These are phyloP conservation scores for Tylopilus plumbeoviolaceoides DNA, from an alignment of 768 basidiomycete genomes.

Conservation along the genomic window DNA sequence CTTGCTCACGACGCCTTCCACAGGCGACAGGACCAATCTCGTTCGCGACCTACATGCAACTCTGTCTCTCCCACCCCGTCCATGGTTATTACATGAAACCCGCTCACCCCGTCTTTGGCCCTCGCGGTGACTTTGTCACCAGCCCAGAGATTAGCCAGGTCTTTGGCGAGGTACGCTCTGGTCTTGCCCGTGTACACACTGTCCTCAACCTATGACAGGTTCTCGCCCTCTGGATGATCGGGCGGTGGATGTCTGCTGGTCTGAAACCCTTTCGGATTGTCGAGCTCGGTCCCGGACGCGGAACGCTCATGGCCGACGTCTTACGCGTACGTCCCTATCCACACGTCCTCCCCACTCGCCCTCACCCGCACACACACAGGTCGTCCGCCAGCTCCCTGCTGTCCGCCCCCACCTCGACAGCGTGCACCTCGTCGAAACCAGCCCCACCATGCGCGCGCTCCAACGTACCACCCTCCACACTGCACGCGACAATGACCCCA, in stretches of 20 bases:
- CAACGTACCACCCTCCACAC: conserved; percentile 52
- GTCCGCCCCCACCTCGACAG: conserved; percentile 33
- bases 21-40: conserved; percentile 89
- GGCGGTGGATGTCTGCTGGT: conserved; percentile 65
- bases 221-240: conserved; percentile 80
- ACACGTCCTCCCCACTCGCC: no score
- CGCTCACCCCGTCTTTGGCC: conserved; percentile 73
- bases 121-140: conserved; percentile 90
- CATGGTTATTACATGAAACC: conserved; percentile 90
- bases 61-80: conserved; percentile 84
- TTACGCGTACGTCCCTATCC: conserved; percentile 54
- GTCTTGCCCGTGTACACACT: background rate
- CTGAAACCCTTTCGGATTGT: conserved; percentile 61
- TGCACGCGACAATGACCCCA: conserved; percentile 21
- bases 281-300: conserved; percentile 92
- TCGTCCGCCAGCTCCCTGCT: conserved; percentile 45
- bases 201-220: conserved; percentile 48
- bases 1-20: background rate
- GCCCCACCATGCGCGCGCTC: conserved; percentile 55
- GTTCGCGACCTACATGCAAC: conserved; percentile 86
- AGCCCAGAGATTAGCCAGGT: conserved; percentile 95
- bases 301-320: conserved; percentile 88
- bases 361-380: conserved; percentile 32
- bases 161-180: conserved; percentile 82
- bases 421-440: conserved; percentile 83